phyloP scores from a whole-genome alignment of 1,284 basidiomycete species.

The Ustilago vetiveriae region DNA sequence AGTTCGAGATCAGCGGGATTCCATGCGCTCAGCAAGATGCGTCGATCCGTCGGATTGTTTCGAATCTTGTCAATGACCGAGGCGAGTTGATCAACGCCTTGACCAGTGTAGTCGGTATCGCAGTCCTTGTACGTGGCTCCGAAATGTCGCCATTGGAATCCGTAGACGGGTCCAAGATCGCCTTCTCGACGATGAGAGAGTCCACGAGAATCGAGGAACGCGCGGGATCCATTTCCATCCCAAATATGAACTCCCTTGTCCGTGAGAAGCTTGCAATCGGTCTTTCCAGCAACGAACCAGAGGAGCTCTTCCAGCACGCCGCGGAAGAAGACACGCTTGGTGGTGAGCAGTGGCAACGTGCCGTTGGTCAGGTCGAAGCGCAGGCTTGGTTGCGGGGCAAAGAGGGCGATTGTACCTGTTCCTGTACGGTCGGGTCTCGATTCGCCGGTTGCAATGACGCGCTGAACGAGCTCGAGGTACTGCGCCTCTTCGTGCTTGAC shows the following conservation, averaged over 20 bases:
- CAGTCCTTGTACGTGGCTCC: conserved; percentile 87
- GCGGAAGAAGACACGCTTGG: conserved; percentile 90
- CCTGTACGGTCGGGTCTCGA: conserved; percentile 60
- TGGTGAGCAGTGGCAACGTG: conserved; percentile 85
- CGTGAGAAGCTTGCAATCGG: conserved; percentile 81
- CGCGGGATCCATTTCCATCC: conserved; percentile 93
- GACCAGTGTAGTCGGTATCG: conserved; percentile 78
- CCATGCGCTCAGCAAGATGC: conserved; percentile 97
- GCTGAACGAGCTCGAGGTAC: conserved; percentile 60
- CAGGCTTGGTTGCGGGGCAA: conserved; percentile 60
- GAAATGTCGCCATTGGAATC: conserved; percentile 99
- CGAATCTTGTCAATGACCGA: conserved; percentile 92
- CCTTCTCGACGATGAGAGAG: conserved; percentile 85
- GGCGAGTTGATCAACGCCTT: conserved; percentile 91
- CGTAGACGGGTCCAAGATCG: conserved; percentile 95
- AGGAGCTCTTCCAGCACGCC: conserved; percentile 93
- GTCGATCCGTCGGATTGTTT: conserved; percentile 89
- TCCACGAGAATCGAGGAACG: conserved; percentile 85
- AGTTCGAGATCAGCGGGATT: conserved; percentile 90
- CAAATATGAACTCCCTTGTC: conserved; percentile 93
- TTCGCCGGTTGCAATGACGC: conserved; percentile 59
- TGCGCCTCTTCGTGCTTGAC: conserved; percentile 60
- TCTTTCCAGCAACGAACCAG: conserved; percentile 90
- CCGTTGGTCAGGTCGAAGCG: conserved; percentile 55
- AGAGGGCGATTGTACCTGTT: conserved; percentile 62